Conservation (phyloP, 768 basidiomycete genomes). For the Suillus sp. region DNA sequence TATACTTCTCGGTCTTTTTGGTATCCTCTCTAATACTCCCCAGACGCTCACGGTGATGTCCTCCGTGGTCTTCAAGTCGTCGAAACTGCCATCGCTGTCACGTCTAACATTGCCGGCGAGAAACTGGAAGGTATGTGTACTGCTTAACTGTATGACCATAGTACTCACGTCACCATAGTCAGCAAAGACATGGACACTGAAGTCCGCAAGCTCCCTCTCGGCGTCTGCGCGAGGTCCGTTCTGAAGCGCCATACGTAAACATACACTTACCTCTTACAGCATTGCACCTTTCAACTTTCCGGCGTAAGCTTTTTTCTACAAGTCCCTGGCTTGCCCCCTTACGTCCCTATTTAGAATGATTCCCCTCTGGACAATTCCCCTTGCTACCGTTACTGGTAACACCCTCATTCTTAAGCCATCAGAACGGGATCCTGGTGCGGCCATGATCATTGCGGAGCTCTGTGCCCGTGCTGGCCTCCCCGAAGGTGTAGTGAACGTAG, state of each 20-base stretch:
- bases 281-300: conserved; percentile 91
- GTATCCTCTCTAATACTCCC: conserved; percentile 10
- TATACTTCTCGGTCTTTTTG: conserved; percentile 4
- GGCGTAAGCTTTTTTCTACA: conserved; percentile 51
- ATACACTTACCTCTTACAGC: conserved; percentile 36
- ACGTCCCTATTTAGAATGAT: conserved; percentile 68
- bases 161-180: conserved; percentile 47
- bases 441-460: conserved; percentile 97
- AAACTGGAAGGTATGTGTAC: conserved; percentile 79
- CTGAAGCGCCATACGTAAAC: not conserved
- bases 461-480: conserved; percentile 86
- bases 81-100: conserved; percentile 78
- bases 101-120: conserved; percentile 84
- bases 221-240: conserved; percentile 73
- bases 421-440: conserved; percentile 95
- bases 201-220: conserved; percentile 79
- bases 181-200: conserved; percentile 97
- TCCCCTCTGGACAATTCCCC: conserved; percentile 93
- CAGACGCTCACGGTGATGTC: conserved; percentile 94
- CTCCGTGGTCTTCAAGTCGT: conserved; percentile 91
- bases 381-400: conserved; percentile 89
- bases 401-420: conserved; percentile 94
- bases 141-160: conserved; percentile 5
- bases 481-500: conserved; percentile 87
- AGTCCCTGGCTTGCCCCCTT: conserved; percentile 9